Evolutionary conservation across 129 eudicot genomes (phyloP).

Genomic region (Escallonia herrerae): DNA sequence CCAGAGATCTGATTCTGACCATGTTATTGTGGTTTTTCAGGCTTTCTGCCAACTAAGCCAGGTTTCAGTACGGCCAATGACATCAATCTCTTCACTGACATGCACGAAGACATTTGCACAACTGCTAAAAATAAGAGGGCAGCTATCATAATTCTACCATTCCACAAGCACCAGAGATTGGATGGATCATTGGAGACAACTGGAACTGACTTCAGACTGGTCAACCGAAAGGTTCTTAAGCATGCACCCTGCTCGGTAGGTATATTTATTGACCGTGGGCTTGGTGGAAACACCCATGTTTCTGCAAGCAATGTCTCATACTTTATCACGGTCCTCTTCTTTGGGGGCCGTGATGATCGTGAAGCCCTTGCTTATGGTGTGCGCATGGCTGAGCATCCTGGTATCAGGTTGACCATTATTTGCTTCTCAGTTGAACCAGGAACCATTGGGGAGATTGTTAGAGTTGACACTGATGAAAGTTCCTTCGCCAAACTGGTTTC

Average conservation of each 20-base stretch:
- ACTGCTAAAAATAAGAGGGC: conserved; percentile 15
- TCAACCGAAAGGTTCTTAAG: conserved; percentile 24
- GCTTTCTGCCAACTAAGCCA: conserved; percentile 20
- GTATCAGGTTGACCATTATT: conserved; percentile 10
- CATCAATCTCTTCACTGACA: conserved; percentile 21
- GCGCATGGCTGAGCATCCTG: conserved; percentile 34
- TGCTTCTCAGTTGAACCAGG: conserved; percentile 10
- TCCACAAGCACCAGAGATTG: conserved; percentile 26
- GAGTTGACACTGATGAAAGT: neutral
- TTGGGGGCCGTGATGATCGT: conserved; percentile 31
- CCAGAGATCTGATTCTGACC: conserved; percentile 5
- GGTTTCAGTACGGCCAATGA: conserved; percentile 17
- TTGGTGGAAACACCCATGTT: conserved; percentile 24
- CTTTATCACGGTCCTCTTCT: conserved; percentile 15
- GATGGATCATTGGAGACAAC: conserved; percentile 30
- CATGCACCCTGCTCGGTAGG: conserved; percentile 30
- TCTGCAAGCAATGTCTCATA: conserved; percentile 22
- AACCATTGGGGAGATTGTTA: conserved; percentile 1
- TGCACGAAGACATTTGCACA: conserved; percentile 28
- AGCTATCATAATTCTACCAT: conserved; percentile 21
- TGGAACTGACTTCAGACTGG: conserved; percentile 15
- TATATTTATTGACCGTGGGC: conserved; percentile 24
- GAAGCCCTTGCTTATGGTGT: conserved; percentile 31
- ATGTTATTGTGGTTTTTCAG: conserved; percentile 24
- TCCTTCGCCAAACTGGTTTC: neutral